phyloP scores from a whole-genome alignment of 441 rosid species.

The Croton laevigatus region DNA sequence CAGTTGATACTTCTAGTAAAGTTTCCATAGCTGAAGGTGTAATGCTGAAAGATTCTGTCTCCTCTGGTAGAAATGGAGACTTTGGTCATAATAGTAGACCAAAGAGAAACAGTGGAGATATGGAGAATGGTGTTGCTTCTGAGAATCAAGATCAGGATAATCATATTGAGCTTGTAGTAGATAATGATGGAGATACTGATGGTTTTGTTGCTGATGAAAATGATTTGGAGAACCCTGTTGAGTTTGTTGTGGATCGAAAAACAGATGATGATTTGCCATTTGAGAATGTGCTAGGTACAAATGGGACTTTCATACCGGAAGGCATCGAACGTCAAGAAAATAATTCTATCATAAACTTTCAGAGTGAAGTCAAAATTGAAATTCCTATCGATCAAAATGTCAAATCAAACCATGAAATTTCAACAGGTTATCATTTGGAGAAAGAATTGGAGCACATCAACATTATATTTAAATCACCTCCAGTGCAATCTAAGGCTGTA shows the following conservation, averaged over 20 bases:
- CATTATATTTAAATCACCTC: constrained; percentile 18
- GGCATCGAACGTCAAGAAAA: constrained; percentile 32
- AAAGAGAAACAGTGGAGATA: constrained; percentile 1
- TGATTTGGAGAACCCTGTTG: constrained; percentile 17
- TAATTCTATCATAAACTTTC: constrained; percentile 27
- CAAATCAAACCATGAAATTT: constrained; percentile 23
- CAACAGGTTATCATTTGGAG: constrained; percentile 15
- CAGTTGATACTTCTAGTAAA: constrained; percentile 42
- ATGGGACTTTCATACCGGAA: constrained; percentile 24
- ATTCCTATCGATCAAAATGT: constrained; percentile 28
- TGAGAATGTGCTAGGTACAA: constrained; percentile 28
- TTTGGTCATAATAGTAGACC: constrained; percentile 18
- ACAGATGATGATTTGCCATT: constrained; percentile 16
- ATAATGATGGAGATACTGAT: constrained; percentile 22
- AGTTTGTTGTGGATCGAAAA: constrained; percentile 27
- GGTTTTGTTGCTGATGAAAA: constrained; percentile 21
- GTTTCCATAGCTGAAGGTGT: constrained; percentile 22
- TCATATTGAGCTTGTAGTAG: constrained; percentile 21
- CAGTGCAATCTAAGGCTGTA: constrained; percentile 12
- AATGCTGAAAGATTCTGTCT: constrained; percentile 27
- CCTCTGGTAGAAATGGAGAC: constrained; percentile 20
- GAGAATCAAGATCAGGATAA: constrained; percentile 20
- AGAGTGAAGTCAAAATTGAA: constrained; percentile 21
- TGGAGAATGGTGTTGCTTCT: constrained; percentile 22
- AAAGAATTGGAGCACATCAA: constrained; percentile 24